A percentile compares a stretch with the other conserved stretches of the same genome.
These are phyloP conservation scores for Sporothrix globosa DNA, from an alignment of 2,329 filamentous ascomycete genomes.

Conservation along the genomic window DNA sequence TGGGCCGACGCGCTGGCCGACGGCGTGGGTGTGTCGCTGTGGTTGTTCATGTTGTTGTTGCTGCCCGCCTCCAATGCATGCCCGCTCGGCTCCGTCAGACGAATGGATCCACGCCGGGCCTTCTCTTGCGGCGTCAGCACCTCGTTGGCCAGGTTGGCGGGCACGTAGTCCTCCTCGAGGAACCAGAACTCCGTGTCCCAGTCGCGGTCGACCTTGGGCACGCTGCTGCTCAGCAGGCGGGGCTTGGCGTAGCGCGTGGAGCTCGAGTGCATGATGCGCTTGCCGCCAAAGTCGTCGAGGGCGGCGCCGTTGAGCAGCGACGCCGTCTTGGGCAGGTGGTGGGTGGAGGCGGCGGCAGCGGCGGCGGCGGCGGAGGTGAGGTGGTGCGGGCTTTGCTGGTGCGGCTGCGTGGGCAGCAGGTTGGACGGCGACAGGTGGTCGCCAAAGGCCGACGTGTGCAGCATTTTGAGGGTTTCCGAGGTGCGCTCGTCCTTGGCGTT, in stretches of 20 bases:
- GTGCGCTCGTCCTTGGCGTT: conserved; percentile 63
- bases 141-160: conserved; percentile 66
- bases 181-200: conserved; percentile 74
- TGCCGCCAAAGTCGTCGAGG: conserved; percentile 65
- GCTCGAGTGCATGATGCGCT: conserved; percentile 70
- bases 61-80: conserved; percentile 45
- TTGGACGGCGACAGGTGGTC: conserved; percentile 58
- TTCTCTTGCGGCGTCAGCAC: conserved; percentile 69
- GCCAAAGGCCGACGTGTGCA: conserved; percentile 70
- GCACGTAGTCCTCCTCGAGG: conserved; percentile 82
- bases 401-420: not conserved
- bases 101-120: conserved; percentile 63
- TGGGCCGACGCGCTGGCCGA: conserved; percentile 46
- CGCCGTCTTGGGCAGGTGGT: conserved; percentile 7
- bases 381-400: not conserved
- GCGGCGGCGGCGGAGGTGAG: not conserved
- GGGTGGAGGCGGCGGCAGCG: not conserved
- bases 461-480: conserved; percentile 65
- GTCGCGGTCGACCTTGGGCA: conserved; percentile 63
- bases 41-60: conserved; percentile 38
- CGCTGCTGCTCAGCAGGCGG: conserved; percentile 67
- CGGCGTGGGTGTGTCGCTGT: conserved; percentile 39
- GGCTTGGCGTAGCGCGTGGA: conserved; percentile 63
- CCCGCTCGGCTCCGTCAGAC: conserved; percentile 42
- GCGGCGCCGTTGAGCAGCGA: conserved; percentile 43